Conservation (phyloP, 2,329 filamentous ascomycete genomes). For the Epichloe aotearoae region DNA sequence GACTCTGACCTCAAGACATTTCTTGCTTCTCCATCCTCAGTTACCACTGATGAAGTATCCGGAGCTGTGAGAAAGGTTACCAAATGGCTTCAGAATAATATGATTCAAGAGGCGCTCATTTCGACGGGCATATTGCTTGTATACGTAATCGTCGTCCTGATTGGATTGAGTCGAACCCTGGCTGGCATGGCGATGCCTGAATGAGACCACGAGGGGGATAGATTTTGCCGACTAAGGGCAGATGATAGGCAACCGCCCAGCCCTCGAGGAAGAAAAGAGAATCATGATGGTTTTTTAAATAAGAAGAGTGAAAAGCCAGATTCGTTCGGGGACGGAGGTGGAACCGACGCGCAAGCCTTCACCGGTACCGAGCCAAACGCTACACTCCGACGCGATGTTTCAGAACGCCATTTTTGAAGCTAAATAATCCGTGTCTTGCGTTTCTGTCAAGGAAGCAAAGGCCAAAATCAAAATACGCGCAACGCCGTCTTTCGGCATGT, state of each 20-base stretch:
- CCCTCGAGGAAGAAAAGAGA: not conserved
- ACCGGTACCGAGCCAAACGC: not conserved
- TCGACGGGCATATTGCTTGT: conserved; percentile 59
- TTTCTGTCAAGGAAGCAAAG: not conserved
- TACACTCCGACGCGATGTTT: not conserved
- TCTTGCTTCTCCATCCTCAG: conserved; percentile 60
- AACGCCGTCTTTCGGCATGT: too few relatives aligned
- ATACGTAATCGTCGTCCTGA: conserved; percentile 65
- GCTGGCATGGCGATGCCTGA: conserved; percentile 46
- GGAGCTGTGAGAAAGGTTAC: conserved; percentile 60
- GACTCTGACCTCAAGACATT: conserved; percentile 54
- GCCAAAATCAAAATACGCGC: too few relatives aligned
- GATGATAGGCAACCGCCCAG: conserved; percentile 12
- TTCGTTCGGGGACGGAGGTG: not conserved
- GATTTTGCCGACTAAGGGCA: conserved; percentile 21
- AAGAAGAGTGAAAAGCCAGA: not conserved
- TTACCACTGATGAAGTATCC: conserved; percentile 70
- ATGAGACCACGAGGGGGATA: conserved; percentile 22
- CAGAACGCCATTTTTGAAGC: not conserved
- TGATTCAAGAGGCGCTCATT: conserved; percentile 70
- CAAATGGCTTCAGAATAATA: conserved; percentile 49
- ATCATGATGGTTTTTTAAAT: not conserved
- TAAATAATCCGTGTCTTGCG: not conserved
- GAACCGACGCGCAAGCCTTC: not conserved
- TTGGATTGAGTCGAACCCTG: conserved; percentile 56